These are phyloP conservation scores for Trichoderma sp. DNA, from an alignment of 2,329 filamentous ascomycete genomes.

Conservation along the genomic window DNA sequence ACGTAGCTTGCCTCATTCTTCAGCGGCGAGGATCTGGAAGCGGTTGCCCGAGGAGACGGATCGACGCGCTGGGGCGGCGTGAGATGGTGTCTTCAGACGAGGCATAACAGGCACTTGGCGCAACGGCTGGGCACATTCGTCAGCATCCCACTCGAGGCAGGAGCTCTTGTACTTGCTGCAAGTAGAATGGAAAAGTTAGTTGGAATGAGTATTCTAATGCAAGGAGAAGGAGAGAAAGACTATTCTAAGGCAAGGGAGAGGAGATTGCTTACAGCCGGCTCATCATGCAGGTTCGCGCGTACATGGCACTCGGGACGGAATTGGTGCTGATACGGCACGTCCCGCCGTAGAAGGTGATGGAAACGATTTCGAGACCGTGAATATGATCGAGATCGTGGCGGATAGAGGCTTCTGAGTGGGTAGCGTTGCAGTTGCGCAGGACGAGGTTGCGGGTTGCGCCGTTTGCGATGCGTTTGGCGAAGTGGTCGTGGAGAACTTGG, in stretches of 20 bases:
- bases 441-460: conserved; percentile 75
- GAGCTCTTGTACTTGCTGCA: conserved; percentile 64
- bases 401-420: conserved; percentile 62
- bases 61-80: conserved; percentile 33
- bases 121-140: conserved; percentile 68
- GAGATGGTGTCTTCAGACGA: conserved; percentile 23
- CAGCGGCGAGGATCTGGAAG: conserved; percentile 58
- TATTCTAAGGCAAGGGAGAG: neutral
- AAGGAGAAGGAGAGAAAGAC: neutral
- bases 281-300: conserved; percentile 77
- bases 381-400: conserved; percentile 79
- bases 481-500: conserved; percentile 61
- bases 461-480: conserved; percentile 60
- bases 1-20: conserved; percentile 30
- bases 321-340: conserved; percentile 72
- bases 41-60: conserved; percentile 51
- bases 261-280: conserved; percentile 46
- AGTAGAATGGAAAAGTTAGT: neutral
- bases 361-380: conserved; percentile 71
- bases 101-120: conserved; percentile 28
- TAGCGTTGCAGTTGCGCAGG: conserved; percentile 57
- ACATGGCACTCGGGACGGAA: conserved; percentile 72
- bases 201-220: neutral
- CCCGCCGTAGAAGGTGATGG: conserved; percentile 56
- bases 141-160: conserved; percentile 67